Base-by-base conservation (phyloP, 2,329 filamentous ascomycete genomes). In the Fusarium sp. region DNA sequence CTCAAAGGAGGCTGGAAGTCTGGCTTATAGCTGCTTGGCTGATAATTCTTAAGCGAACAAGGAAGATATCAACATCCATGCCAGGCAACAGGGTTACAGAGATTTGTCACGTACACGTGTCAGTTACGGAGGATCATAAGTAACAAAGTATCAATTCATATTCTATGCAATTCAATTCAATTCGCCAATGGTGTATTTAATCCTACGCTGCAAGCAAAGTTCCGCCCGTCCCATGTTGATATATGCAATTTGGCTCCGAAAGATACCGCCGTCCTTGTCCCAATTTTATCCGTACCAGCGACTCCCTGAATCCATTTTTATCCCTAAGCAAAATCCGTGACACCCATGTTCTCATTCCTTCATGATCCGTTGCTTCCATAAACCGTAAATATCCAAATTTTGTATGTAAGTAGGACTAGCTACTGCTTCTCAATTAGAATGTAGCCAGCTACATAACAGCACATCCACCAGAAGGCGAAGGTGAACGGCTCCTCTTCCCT, bases 361-460 rank as follows among this genome's bases (percentile, higher is more conserved):
- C 26, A 30, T 61, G 24, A 53, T 35, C 26, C 35, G 24, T 54
- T 22, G n/a, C 48, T 18, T 24, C 30, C 8, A 24, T 55, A 33
- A 44, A 8, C 58, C 26, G 42, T 38, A 57, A 35, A 45, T 51
- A 22, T 28, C 50, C n/a, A 51, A 31, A 51, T 51, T 38, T 26
- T 28, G 33, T 44, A n/a, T 22, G 33, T 30, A 35, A 39, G 42
- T 58, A 35, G 39, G 28, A 39, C 35, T 56, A 41, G 58, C 53
- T 30, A 56, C 30, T 51, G n/a, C 13, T 14, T 12, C 28, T 18
- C 4, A 11, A 33, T 16, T 39, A 42, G 44, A 39, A 39, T 65
- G 26, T 58, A 50, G 51, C 50, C 39, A 55, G 35, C 61, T 72
- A 72, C 70, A 72, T 72, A 41, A 72, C 70, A n/a, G 38, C 44